Conservation (phyloP, 2,329 filamentous ascomycete species). For the Xylaria sp. region DNA sequence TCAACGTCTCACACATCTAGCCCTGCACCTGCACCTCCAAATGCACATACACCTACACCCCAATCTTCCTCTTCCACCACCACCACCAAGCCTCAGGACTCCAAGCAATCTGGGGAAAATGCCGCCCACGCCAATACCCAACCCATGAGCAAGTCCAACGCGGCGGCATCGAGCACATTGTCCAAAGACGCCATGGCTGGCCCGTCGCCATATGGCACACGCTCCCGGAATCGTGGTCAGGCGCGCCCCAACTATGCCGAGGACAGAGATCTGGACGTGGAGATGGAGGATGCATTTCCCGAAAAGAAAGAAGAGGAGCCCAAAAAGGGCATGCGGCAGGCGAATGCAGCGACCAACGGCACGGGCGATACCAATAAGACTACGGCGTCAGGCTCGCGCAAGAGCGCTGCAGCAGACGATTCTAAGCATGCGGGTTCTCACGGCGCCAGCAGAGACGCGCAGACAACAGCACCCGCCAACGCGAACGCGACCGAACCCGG, state of each 20-base stretch:
- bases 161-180: conserved; percentile 57
- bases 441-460: conserved; percentile 43
- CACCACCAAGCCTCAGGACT: conserved; percentile 39
- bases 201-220: conserved; percentile 85
- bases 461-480: conserved; percentile 43
- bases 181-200: conserved; percentile 63
- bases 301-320: conserved; percentile 66
- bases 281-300: conserved; percentile 76
- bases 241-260: conserved; percentile 95
- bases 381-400: conserved; percentile 53
- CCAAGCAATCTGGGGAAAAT: conserved; percentile 48
- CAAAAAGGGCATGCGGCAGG: conserved; percentile 67
- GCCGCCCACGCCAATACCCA: conserved; percentile 55
- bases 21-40: conserved; percentile 43
- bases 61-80: conserved; percentile 34
- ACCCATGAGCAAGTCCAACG: conserved; percentile 61
- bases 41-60: conserved; percentile 33
- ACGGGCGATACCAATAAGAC: conserved; percentile 48
- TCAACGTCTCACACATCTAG: conserved; percentile 48
- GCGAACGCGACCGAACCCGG: conserved; percentile 40
- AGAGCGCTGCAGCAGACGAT: conserved; percentile 51
- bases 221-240: conserved; percentile 87
- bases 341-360: conserved; percentile 52
- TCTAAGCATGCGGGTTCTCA: conserved; percentile 45
- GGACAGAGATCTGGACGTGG: conserved; percentile 88